phyloP scores from a whole-genome alignment of 1,284 basidiomycete species.

The Trametes sp. region DNA sequence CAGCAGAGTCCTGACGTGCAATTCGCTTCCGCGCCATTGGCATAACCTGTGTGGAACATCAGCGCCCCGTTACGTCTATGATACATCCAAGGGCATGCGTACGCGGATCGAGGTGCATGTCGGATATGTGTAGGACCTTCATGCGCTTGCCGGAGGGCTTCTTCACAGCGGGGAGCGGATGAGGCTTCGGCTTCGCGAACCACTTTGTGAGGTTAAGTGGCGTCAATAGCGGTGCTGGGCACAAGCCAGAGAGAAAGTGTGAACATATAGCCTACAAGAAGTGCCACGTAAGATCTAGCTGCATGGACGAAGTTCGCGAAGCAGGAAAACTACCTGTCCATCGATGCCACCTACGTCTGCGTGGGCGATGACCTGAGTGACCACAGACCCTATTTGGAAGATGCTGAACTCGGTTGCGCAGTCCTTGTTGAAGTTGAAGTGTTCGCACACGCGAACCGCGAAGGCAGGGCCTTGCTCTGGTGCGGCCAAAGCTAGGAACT shows the following conservation, averaged over 20 bases:
- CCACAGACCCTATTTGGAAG: constrained; percentile 60
- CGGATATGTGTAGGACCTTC: constrained; percentile 80
- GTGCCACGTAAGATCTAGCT: background rate
- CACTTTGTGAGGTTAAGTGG: constrained; percentile 61
- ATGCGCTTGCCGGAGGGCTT: constrained; percentile 68
- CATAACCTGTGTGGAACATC: constrained; percentile 55
- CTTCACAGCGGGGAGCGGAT: constrained; percentile 62
- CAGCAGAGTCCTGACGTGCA: constrained; percentile 82
- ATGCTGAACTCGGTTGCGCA: constrained; percentile 59
- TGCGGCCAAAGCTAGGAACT: constrained; percentile 71
- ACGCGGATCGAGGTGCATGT: constrained; percentile 82
- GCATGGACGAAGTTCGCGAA: constrained; percentile 22
- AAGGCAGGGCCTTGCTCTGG: constrained; percentile 68
- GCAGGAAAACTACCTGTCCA: constrained; percentile 58
- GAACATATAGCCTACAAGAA: constrained; percentile 57
- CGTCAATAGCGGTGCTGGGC: constrained; percentile 57
- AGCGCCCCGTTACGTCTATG: background rate
- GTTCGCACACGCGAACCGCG: constrained; percentile 66
- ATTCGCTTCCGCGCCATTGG: constrained; percentile 77
- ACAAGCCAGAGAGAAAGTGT: constrained; percentile 57
- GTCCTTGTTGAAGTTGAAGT: constrained; percentile 59
- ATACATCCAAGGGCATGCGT: constrained; percentile 25
- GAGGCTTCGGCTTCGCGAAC: constrained; percentile 75
- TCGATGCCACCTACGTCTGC: constrained; percentile 74
- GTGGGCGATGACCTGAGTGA: constrained; percentile 73